These are phyloP conservation scores for Nitzschia sp. DNA, from an alignment of 108 stramenopile genomes.

Conservation along the genomic window DNA sequence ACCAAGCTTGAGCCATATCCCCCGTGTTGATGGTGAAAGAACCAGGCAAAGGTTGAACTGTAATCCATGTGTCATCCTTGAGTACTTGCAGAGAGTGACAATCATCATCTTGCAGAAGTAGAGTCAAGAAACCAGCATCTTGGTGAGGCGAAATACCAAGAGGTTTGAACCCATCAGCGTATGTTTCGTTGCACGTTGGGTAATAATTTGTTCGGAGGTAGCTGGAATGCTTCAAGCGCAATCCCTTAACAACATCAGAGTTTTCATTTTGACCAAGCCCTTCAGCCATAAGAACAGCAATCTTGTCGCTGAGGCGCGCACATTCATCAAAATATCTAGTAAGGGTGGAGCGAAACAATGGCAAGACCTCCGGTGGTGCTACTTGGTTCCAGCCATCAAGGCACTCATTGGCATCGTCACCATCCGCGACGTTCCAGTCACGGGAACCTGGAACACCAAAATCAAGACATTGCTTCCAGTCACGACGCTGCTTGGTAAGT, in stretches of 20 bases:
- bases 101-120: conserved; percentile 83
- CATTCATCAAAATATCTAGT: conserved; percentile 72
- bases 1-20: conserved; percentile 92
- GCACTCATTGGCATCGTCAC: conserved; percentile 59
- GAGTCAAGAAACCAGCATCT: conserved; percentile 90
- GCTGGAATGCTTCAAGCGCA: conserved; percentile 68
- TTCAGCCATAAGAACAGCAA: conserved; percentile 62
- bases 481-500: conserved; percentile 84
- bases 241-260: conserved; percentile 37
- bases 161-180: conserved; percentile 24
- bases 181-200: conserved; percentile 51
- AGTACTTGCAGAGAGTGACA: conserved; percentile 80
- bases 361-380: conserved; percentile 56
- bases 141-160: conserved; percentile 85
- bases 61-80: conserved; percentile 64
- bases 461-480: conserved; percentile 90
- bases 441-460: conserved; percentile 76
- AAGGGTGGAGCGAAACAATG: conserved; percentile 57
- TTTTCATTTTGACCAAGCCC: conserved; percentile 53
- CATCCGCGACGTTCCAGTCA: conserved; percentile 54
- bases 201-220: conserved; percentile 88
- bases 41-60: conserved; percentile 72
- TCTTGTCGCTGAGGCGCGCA: conserved; percentile 54
- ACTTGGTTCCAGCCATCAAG: conserved; percentile 90
- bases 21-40: conserved; percentile 93